A percentile compares a stretch with the other conserved stretches of the same genome.
These are phyloP conservation scores for Micractinium sp. DNA, from an alignment of 139 green algal species.

Conservation along the genomic window DNA sequence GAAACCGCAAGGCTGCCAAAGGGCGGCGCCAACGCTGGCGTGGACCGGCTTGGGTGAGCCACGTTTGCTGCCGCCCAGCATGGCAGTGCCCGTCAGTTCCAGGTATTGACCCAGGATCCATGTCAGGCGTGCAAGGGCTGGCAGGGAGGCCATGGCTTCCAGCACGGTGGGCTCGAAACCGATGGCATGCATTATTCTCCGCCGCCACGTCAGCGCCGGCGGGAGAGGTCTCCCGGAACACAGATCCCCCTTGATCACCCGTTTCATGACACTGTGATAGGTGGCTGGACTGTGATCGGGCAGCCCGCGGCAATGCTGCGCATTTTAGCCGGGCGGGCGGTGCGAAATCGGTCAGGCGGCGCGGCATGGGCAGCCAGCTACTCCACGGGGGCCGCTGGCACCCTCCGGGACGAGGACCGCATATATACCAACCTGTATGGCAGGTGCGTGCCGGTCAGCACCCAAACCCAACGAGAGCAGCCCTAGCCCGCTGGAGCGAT, in stretches of 20 bases:
- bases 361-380: background rate
- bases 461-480: background rate
- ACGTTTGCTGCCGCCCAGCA: no score
- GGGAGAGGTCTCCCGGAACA: no score
- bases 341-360: background rate
- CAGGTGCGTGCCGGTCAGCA: background rate
- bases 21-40: no score
- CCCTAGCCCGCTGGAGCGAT: background rate
- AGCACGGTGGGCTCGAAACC: no score
- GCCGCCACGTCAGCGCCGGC: background rate
- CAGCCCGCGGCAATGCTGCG: background rate
- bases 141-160: no score
- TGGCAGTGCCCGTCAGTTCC: no score
- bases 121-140: no score
- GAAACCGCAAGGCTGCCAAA: no score
- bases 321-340: background rate
- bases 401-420: conserved; percentile 15
- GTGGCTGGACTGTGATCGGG: background rate
- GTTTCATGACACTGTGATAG: background rate
- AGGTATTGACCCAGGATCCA: no score
- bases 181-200: background rate
- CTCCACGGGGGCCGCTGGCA: background rate
- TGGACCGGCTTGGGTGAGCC: no score
- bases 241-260: background rate
- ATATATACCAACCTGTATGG: conserved; percentile 52